Percentiles rank a stretch among this genome's conserved stretches.
These are phyloP conservation scores for Hyaloperonospora arabidopsidis DNA, from an alignment of 352 stramenopile genomes.

Conservation along the genomic window DNA sequence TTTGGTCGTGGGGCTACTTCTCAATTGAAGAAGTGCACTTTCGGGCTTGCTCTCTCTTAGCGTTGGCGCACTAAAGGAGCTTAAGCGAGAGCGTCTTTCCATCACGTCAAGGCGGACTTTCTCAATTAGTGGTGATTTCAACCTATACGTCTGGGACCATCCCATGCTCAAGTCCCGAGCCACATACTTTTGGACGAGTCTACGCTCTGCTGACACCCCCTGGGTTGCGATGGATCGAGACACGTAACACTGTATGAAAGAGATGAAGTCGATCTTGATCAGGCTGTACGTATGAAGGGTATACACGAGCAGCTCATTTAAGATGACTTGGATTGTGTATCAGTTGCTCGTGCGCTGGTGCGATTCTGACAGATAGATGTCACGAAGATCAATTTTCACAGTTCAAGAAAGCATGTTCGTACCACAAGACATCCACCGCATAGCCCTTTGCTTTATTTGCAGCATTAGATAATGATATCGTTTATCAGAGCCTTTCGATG, in stretches of 20 bases:
- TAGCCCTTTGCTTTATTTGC: too few species aligned
- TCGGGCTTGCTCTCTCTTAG: neutral
- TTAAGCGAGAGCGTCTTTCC: conserved; percentile 6
- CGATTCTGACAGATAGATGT: too few species aligned
- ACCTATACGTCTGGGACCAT: conserved; percentile 16
- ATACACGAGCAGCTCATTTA: neutral
- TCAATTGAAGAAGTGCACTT: conserved; percentile 9
- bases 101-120: conserved; percentile 21
- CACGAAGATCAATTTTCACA: too few species aligned
- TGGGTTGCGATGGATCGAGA: conserved; percentile 11
- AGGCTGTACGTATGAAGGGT: neutral
- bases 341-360: too few species aligned
- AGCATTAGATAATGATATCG: too few species aligned
- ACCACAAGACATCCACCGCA: too few species aligned
- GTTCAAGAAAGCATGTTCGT: too few species aligned
- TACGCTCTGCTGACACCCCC: conserved; percentile 3
- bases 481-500: too few species aligned
- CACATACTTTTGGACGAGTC: conserved; percentile 5
- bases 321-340: too few species aligned
- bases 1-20: conserved; percentile 3
- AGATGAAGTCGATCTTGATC: neutral
- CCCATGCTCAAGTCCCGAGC: conserved; percentile 3
- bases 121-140: conserved; percentile 8
- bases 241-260: conserved; percentile 1
- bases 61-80: conserved; percentile 4